Conservation (phyloP, 176 grass and related monocot species). For the Poa pratensis region DNA sequence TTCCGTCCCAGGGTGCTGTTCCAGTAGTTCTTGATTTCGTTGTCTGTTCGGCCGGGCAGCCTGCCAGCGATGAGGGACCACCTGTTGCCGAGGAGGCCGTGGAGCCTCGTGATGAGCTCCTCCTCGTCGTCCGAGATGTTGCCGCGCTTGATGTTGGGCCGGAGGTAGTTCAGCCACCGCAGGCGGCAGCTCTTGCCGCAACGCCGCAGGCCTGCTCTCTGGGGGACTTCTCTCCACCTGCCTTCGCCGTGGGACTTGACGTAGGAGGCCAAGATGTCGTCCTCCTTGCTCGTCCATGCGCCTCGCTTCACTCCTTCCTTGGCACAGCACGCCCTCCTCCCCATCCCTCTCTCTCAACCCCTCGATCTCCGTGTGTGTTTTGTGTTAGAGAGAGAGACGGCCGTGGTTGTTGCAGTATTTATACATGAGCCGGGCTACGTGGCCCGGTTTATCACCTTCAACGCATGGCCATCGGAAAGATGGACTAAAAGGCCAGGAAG, state of each 20-base stretch:
- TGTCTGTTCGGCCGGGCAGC: constrained; percentile 96
- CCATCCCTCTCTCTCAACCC: constrained; percentile 42
- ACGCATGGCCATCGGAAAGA: neutral
- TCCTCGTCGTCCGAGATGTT: constrained; percentile 88
- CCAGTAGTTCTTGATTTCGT: constrained; percentile 99
- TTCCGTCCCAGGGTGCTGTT: constrained; percentile 83
- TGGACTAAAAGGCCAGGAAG: neutral
- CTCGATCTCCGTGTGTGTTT: neutral
- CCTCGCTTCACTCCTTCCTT: constrained; percentile 81
- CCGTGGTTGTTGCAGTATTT: constrained; percentile 4
- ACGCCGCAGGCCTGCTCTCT: constrained; percentile 51
- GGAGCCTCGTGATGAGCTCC: constrained; percentile 88
- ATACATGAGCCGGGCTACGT: constrained; percentile 5
- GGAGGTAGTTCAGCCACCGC: constrained; percentile 85
- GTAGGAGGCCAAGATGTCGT: constrained; percentile 59
- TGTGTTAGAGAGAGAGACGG: neutral
- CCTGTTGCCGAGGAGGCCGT: constrained; percentile 88
- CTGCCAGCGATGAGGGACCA: constrained; percentile 88
- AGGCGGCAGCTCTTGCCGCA: constrained; percentile 92
- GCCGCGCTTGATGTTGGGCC: constrained; percentile 77
- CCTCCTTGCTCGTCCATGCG: constrained; percentile 74
- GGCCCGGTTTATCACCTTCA: neutral
- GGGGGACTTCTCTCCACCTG: constrained; percentile 72
- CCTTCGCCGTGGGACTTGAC: constrained; percentile 79
- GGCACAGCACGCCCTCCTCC: constrained; percentile 69